Conservation (phyloP, 1,284 basidiomycete species). For the Xerocomus amazonicus region DNA sequence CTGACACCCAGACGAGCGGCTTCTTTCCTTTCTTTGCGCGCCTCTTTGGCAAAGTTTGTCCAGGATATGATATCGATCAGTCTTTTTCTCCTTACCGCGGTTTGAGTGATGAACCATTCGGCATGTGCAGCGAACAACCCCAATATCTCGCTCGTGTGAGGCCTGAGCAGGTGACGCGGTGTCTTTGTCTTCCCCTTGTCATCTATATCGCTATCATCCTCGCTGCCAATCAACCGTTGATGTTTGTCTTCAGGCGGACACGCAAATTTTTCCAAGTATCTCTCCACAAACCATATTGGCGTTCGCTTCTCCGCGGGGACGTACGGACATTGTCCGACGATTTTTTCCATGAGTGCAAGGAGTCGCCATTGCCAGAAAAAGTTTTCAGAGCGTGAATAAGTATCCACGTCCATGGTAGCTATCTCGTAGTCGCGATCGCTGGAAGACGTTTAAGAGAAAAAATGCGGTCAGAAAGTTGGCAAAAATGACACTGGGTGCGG, state of each 20-base stretch:
- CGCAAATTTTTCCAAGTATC: conserved; percentile 33
- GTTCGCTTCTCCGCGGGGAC: conserved; percentile 38
- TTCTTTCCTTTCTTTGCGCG: conserved; percentile 30
- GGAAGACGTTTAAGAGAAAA: background rate
- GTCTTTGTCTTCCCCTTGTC: conserved; percentile 24
- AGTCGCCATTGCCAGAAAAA: conserved; percentile 45
- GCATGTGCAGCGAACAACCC: conserved; percentile 47
- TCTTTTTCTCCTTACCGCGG: conserved; percentile 28
- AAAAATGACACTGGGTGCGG: background rate
- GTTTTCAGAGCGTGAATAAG: conserved; percentile 41
- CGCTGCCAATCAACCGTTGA: conserved; percentile 36
- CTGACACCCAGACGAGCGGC: conserved; percentile 21
- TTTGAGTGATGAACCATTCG: conserved; percentile 50
- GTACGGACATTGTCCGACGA: conserved; percentile 33
- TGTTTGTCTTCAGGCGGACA: conserved; percentile 26
- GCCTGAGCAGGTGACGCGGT: conserved; percentile 38
- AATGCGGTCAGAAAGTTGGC: background rate
- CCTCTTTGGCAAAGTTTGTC: conserved; percentile 40
- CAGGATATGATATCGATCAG: conserved; percentile 43
- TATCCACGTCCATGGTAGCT: conserved; percentile 42
- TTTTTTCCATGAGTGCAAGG: conserved; percentile 37
- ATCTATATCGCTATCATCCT: conserved; percentile 35
- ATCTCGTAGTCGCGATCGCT: conserved; percentile 41
- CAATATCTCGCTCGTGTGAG: conserved; percentile 43
- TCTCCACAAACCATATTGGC: conserved; percentile 46